A percentile compares a stretch with the other conserved stretches of the same genome.
phyloP scores from a whole-genome alignment of 331 rosid genomes.

The Telfairia occidentalis region DNA sequence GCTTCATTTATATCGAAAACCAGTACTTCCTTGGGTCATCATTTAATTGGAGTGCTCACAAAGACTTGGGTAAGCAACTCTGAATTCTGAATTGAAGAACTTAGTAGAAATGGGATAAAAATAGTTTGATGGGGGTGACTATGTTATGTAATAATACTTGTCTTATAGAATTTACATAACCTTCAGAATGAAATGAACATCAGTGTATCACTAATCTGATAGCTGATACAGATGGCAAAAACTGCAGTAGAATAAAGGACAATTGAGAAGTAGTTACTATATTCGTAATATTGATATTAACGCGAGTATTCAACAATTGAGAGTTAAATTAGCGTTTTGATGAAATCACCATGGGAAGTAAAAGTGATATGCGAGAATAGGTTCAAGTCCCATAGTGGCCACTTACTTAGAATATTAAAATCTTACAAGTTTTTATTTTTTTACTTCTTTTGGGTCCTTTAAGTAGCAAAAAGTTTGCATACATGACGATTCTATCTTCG shows the following conservation, averaged over 20 bases:
- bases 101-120: background rate
- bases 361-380: background rate
- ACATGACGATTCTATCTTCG: background rate
- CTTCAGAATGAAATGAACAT: background rate
- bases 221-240: background rate
- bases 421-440: background rate
- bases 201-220: background rate
- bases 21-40: conserved; percentile 89
- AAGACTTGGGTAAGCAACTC: conserved; percentile 50
- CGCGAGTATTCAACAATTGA: background rate
- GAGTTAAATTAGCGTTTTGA: background rate
- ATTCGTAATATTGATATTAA: background rate
- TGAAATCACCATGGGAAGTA: background rate
- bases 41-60: conserved; percentile 52
- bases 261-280: background rate
- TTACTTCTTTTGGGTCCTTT: background rate
- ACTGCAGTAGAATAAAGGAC: background rate
- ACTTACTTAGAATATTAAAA: background rate
- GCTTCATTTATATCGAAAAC: conserved; percentile 69
- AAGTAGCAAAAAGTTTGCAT: background rate
- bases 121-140: background rate
- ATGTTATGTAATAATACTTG: background rate
- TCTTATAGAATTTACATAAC: background rate
- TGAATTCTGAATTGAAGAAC: background rate
- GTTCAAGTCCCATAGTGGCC: background rate